phyloP scores from a whole-genome alignment of 257 asterid genomes.

The Nicotiana tabacum region DNA sequence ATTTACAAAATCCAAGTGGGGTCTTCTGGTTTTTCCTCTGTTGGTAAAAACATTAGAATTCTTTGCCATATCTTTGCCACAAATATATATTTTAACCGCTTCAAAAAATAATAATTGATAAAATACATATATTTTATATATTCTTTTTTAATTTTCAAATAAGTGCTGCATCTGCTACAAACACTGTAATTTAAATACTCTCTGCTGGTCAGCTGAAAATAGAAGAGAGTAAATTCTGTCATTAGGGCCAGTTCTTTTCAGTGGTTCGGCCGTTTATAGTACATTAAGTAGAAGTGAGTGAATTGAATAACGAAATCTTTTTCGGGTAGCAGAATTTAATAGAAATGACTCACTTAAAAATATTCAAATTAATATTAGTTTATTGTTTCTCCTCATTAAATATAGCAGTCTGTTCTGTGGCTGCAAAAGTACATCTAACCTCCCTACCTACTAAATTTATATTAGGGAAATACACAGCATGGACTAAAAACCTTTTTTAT shows the following conservation, averaged over 20 bases:
- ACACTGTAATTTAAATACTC: neutral
- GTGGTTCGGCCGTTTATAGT: neutral
- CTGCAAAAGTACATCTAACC: neutral
- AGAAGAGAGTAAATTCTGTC: neutral
- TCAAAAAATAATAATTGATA: no score
- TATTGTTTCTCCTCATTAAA: neutral
- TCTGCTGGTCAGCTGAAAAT: neutral
- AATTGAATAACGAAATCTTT: neutral
- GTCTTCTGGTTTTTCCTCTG: conserved; percentile 5
- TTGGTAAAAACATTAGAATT: neutral
- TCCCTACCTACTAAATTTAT: neutral
- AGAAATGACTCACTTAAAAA: neutral
- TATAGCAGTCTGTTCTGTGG: neutral
- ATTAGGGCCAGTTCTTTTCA: neutral
- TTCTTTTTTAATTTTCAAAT: neutral
- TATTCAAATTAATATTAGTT: neutral
- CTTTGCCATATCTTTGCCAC: neutral
- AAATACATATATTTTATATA: no score
- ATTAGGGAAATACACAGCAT: neutral
- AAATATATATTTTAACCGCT: no score
- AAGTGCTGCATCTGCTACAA: conserved; percentile 3
- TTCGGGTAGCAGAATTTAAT: conserved; percentile 1
- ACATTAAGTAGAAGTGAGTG: neutral
- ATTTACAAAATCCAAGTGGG: conserved; percentile 27
- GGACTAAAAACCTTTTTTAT: neutral